Evolutionary conservation across 305 asterid genomes (phyloP).

Genomic region (Fraxinus floribunda): DNA sequence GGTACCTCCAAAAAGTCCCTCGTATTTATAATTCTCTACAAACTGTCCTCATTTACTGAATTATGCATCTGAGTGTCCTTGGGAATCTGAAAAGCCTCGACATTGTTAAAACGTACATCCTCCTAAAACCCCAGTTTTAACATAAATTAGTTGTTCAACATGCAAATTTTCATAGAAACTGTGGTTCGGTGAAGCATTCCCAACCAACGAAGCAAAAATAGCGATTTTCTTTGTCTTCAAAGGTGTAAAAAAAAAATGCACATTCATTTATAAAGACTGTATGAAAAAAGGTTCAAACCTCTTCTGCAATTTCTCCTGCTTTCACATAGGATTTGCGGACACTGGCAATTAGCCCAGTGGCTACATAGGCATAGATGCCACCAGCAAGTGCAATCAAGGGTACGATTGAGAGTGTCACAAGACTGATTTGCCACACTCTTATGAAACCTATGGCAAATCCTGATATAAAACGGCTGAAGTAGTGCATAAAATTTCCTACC

Average conservation of each 20-base stretch:
- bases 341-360: conserved; percentile 79
- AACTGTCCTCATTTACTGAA: neutral
- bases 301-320: conserved; percentile 98
- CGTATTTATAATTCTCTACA: neutral
- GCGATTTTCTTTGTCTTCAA: neutral
- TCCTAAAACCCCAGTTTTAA: no score
- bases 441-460: conserved; percentile 85
- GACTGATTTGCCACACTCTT: conserved; percentile 94
- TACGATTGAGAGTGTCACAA: conserved; percentile 89
- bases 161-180: neutral
- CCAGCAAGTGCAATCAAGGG: conserved; percentile 98
- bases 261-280: neutral
- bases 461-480: conserved; percentile 71
- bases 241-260: neutral
- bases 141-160: neutral
- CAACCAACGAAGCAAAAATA: neutral
- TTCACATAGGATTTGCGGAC: conserved; percentile 90
- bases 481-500: conserved; percentile 93
- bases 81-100: neutral
- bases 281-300: conserved; percentile 38
- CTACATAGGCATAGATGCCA: conserved; percentile 87
- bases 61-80: neutral
- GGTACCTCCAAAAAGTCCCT: neutral
- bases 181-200: neutral
- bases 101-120: neutral